Evolutionary conservation across 768 basidiomycete genomes (phyloP), one percentile per base, ranked within the genome.

Genomic region (Coprinopsis sp.): DNA sequence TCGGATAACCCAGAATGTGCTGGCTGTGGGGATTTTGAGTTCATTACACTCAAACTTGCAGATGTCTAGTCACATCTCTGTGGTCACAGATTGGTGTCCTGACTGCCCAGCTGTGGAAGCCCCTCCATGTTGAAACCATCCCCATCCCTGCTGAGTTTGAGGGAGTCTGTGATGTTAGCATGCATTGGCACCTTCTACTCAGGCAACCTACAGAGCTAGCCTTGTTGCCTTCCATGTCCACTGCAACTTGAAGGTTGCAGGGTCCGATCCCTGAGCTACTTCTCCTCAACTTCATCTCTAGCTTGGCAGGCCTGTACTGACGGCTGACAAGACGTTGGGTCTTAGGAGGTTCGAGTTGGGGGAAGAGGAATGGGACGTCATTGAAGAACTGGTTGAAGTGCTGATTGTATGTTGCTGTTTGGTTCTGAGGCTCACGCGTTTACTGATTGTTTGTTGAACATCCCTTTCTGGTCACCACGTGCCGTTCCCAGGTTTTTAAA

Each of bases 331-430:
- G 3, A 12, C 25, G 3, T 42, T 43, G 14, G 50, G 51, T 2
- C 51, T 65, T 1, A 44, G 42, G 1, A 33, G 43, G 22, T 62
- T 47, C 39, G 54, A 58, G 24, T 44, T 66, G 22, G 29, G 12
- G 0, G n/a, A 49, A 7, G 38, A 47, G 6, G 59, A 71, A 48
- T 71, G 66, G 70, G 22, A 16, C 1, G 47, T 67, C 5, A 44
- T 57, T 0, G 36, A 37, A 19, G 54, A 70, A 33, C 44, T 72
- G 7, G 16, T 36, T 0, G 51, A 54, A 4, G 31, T 57, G 8
- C 51, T 42, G 13, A 24, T 24, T 13, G 29, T 44, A 33, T 25
- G 21, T 46, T n/a, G n/a, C n/a, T n/a, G n/a, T n/a, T n/a, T n/a
- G n/a, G n/a, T n/a, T n/a, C n/a, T n/a, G n/a, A 18, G 21, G 7